Evolutionary conservation across 169 alveolate species (phyloP), one percentile per base, ranked within the genome.

Genomic region (Cyclospora cayetanensis): DNA sequence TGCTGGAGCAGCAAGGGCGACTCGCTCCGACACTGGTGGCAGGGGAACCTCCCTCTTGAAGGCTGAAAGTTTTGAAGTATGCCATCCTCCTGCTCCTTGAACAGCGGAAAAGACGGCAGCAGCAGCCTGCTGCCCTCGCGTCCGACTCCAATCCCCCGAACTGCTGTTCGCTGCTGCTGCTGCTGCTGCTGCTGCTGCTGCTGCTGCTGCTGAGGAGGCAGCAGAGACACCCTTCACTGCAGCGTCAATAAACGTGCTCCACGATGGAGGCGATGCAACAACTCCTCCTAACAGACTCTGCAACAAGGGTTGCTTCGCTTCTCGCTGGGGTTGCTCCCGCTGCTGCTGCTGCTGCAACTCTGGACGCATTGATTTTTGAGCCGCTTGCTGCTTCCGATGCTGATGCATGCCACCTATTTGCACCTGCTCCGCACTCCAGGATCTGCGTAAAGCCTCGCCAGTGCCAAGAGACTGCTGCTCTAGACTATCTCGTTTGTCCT

Each of bases 161-260:
- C 29, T 34, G 80, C 80, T 68, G 80, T 31, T 68, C 11, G 80
- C 80, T 15, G 80, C 80, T 3, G 80, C 80, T 34, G 80, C 80
- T 34, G 80, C 80, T 34, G 80, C 80, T 5, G 80, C 80, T 29
- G 80, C 80, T 29, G 80, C 80, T 31, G 80, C 80, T 31, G 80
- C 80, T 68, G 80, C 80, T 68, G 80, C 80, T 7, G 80, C 80
- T 4, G 80, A 68, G 20, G 80, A 68, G 39, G 80, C 80, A 68
- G 43, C 80, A 11, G 80, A 68, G 15, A 68, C 80, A 43, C 80
- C 20, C 39, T 68, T 68, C 12, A 68, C 37, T 29, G 80, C 80
- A 35, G 80, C 80, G 52, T 68, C 80, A 4, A 68, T 27, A 29
- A 68, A 68, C 4, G 27, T 9, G 43, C 80, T 34, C 80, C 80